Evolutionary conservation across 148 eudicot species (phyloP).

Genomic region (Persicaria maculosa): DNA sequence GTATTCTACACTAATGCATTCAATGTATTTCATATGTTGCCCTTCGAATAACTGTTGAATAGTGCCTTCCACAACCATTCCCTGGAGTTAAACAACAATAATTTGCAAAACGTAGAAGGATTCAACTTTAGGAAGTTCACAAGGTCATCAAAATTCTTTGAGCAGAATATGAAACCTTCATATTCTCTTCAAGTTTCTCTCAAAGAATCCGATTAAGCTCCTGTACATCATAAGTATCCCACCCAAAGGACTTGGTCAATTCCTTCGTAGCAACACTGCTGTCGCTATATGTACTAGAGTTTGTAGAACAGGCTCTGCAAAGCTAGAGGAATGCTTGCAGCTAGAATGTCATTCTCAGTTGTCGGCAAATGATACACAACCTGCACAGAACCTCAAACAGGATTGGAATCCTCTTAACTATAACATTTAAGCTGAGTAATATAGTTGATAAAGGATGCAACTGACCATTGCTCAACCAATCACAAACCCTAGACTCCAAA

Average conservation of each 20-base stretch:
- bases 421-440: not conserved
- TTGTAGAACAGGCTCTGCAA: constrained; percentile 89
- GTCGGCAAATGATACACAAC: no score
- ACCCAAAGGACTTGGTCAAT: no score
- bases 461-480: no score
- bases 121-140: not conserved
- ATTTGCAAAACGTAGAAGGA: constrained; percentile 16
- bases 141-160: constrained; percentile 9
- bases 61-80: constrained; percentile 95
- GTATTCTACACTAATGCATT: constrained; percentile 70
- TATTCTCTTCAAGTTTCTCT: no score
- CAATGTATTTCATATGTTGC: constrained; percentile 95
- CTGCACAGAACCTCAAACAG: no score
- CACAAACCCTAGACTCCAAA: no score
- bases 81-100: constrained; percentile 26
- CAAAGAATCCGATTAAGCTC: no score
- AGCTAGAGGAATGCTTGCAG: no score
- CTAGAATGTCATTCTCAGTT: no score
- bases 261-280: constrained; percentile 92
- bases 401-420: not conserved
- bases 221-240: no score
- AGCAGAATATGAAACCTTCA: no score
- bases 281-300: constrained; percentile 83
- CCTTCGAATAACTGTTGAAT: constrained; percentile 93
- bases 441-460: not conserved